Evolutionary conservation across 2,329 filamentous ascomycete species (phyloP).

Genomic region (Amesomyces nigricolor): DNA sequence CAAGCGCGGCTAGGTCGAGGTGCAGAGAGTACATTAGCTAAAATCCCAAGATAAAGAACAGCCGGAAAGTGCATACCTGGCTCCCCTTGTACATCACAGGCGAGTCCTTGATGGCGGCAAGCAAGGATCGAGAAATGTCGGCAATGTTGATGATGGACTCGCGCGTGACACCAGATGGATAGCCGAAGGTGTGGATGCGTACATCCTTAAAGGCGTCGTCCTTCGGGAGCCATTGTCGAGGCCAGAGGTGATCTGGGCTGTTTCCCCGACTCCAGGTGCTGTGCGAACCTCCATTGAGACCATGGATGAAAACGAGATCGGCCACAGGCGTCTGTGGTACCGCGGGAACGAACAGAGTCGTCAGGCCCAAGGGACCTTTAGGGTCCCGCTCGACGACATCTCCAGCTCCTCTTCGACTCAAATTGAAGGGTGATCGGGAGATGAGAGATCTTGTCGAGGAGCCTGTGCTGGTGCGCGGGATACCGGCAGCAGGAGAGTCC

Average conservation of each 20-base stretch:
- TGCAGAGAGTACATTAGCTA: neutral
- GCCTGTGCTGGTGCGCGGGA: too few relatives aligned
- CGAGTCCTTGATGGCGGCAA: conserved; percentile 28
- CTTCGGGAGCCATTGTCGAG: conserved; percentile 30
- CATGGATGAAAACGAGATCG: conserved; percentile 37
- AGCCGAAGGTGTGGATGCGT: conserved; percentile 32
- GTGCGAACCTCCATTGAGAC: conserved; percentile 33
- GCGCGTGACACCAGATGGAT: conserved; percentile 20
- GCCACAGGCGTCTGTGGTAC: conserved; percentile 6
- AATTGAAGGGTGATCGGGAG: neutral
- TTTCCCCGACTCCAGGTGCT: conserved; percentile 33
- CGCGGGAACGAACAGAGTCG: conserved; percentile 21
- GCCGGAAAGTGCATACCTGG: conserved; percentile 7
- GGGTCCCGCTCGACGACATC: neutral
- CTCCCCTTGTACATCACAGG: conserved; percentile 22
- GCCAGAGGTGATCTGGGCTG: conserved; percentile 30
- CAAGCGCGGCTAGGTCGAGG: conserved; percentile 20
- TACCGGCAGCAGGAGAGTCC: neutral
- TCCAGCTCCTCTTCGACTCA: neutral
- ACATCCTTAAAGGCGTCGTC: conserved; percentile 31
- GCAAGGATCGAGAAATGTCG: conserved; percentile 31
- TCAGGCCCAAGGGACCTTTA: conserved; percentile 28
- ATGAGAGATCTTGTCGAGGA: neutral
- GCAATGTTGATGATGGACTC: conserved; percentile 28
- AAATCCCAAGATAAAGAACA: neutral